phyloP scores from a whole-genome alignment of 257 asterid genomes.

The Catharanthus roseus region DNA sequence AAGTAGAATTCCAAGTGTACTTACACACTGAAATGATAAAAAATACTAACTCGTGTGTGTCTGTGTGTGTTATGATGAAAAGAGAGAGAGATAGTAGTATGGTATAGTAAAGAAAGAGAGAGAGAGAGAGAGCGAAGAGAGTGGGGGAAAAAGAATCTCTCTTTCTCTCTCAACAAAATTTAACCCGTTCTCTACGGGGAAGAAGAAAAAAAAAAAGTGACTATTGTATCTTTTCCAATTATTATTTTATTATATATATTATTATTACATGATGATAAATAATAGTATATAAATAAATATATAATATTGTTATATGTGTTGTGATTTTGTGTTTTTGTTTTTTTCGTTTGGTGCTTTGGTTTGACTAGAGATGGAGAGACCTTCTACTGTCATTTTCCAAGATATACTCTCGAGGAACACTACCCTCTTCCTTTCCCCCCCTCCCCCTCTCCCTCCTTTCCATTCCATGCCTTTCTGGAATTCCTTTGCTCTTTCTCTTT shows the following conservation, averaged over 20 bases:
- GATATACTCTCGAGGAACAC: conserved; percentile 80
- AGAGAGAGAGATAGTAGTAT: neutral
- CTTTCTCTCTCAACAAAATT: conserved; percentile 48
- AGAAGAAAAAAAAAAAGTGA: conserved; percentile 51
- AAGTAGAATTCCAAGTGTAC: conserved; percentile 2
- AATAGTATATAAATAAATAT: neutral
- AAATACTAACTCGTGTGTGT: conserved; percentile 15
- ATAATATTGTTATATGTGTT: conserved; percentile 15
- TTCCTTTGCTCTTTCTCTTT: conserved; percentile 16
- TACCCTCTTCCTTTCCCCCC: no score
- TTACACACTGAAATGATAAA: conserved; percentile 11
- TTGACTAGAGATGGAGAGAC: conserved; percentile 55
- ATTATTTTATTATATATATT: neutral
- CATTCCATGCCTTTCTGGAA: conserved; percentile 32
- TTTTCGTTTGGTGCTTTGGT: conserved; percentile 23
- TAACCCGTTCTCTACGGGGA: conserved; percentile 90
- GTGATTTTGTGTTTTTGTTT: conserved; percentile 16
- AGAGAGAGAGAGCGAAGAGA: conserved; percentile 40
- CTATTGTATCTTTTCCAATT: conserved; percentile 29
- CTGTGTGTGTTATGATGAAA: neutral
- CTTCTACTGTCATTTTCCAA: conserved; percentile 84
- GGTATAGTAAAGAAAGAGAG: neutral
- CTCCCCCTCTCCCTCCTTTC: conserved; percentile 17
- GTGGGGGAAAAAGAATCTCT: conserved; percentile 75
- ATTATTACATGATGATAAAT: no score